phyloP scores from a whole-genome alignment of 805 yeast species.

The Myxozyma sirexii region DNA sequence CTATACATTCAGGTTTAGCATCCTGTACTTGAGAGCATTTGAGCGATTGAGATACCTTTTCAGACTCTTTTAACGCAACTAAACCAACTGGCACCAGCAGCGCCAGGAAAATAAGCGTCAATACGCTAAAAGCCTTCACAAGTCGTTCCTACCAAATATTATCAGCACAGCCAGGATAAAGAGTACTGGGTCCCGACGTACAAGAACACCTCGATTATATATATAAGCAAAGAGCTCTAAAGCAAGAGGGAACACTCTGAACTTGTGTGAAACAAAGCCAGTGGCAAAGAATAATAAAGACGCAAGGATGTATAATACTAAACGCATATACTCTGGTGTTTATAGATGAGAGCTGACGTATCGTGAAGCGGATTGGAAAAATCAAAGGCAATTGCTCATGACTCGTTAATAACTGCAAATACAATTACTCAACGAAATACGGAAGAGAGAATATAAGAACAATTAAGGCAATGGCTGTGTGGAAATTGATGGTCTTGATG shows the following conservation, averaged over 20 bases:
- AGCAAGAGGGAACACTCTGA: constrained; percentile 10
- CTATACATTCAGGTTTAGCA: background rate
- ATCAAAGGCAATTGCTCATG: background rate
- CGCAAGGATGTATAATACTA: constrained; percentile 1
- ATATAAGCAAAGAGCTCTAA: background rate
- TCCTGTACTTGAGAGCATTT: background rate
- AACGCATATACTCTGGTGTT: constrained; percentile 25
- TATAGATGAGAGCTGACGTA: too few species aligned
- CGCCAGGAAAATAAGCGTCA: constrained; percentile 21
- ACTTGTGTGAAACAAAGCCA: constrained; percentile 29
- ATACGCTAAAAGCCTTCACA: constrained; percentile 17
- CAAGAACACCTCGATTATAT: constrained; percentile 20
- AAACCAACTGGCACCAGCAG: constrained; percentile 22
- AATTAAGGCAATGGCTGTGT: background rate
- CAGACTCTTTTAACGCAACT: constrained; percentile 28
- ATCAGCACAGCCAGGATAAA: background rate
- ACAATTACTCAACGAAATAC: background rate
- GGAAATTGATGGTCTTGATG: background rate
- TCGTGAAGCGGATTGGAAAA: too few species aligned
- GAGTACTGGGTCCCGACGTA: constrained; percentile 4
- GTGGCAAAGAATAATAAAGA: constrained; percentile 21
- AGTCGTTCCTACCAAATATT: constrained; percentile 19
- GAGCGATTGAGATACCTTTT: constrained; percentile 4
- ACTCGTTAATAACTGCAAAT: background rate
- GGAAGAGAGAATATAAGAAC: background rate